phyloP scores from a whole-genome alignment of 495 filamentous ascomycete species.

The Penicillium coprophilum region DNA sequence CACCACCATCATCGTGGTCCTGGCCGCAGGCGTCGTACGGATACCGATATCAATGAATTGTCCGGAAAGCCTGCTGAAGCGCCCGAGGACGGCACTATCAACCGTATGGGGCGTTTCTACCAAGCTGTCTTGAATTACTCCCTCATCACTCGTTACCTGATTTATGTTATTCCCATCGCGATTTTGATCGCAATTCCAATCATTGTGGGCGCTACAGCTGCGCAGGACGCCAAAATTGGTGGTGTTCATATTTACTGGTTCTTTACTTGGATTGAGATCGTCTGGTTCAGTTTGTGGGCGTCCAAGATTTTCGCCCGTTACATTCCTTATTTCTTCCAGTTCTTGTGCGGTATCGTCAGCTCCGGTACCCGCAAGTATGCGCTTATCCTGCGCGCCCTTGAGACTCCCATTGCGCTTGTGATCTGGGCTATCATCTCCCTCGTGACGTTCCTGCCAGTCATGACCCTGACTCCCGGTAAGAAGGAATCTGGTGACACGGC shows the following conservation, averaged over 20 bases:
- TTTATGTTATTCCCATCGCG: constrained; percentile 82
- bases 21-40: constrained; percentile 47
- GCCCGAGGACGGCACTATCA: constrained; percentile 64
- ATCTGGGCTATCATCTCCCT: constrained; percentile 80
- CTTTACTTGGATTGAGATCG: constrained; percentile 88
- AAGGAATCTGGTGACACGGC: constrained; percentile 28
- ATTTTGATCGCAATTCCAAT: constrained; percentile 77
- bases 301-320: constrained; percentile 78
- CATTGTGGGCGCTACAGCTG: constrained; percentile 64
- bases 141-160: constrained; percentile 79
- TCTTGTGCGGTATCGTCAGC: constrained; percentile 84
- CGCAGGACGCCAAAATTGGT: constrained; percentile 54
- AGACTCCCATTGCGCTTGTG: constrained; percentile 84
- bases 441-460: constrained; percentile 71
- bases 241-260: constrained; percentile 72
- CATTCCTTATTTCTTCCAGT: constrained; percentile 81
- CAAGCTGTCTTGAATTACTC: constrained; percentile 81
- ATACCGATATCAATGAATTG: constrained; percentile 43
- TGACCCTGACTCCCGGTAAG: constrained; percentile 48
- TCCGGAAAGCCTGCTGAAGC: constrained; percentile 45
- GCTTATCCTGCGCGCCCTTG: constrained; percentile 71
- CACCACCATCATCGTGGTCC: constrained; percentile 42
- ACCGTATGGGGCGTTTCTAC: constrained; percentile 83
- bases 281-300: constrained; percentile 87
- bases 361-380: constrained; percentile 92